Evolutionary conservation across 2,329 filamentous ascomycete species (phyloP).

Genomic region (Boeremia lycopersici): DNA sequence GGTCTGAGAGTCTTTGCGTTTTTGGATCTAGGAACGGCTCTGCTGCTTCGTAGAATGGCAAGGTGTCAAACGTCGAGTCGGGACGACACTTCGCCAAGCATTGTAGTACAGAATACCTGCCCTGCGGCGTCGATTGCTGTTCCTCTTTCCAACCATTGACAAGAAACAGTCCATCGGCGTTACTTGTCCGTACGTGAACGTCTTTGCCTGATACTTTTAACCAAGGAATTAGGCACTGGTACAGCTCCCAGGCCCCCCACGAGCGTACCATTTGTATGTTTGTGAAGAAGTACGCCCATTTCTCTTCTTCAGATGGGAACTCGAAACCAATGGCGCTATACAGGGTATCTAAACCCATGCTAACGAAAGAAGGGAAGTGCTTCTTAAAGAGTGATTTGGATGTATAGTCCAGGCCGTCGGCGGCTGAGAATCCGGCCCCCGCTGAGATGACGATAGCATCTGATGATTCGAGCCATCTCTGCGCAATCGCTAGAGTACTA

Average conservation of each 20-base stretch:
- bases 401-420: constrained; percentile 44
- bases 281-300: constrained; percentile 45
- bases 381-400: constrained; percentile 37
- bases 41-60: constrained; percentile 29
- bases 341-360: constrained; percentile 35
- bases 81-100: constrained; percentile 37
- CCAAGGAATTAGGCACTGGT: constrained; percentile 20
- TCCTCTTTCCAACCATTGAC: constrained; percentile 32
- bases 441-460: constrained; percentile 39
- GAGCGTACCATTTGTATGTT: constrained; percentile 35
- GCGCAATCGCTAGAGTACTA: constrained; percentile 7
- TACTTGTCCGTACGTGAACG: constrained; percentile 41
- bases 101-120: constrained; percentile 39
- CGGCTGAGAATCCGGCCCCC: constrained; percentile 46
- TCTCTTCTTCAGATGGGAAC: constrained; percentile 36
- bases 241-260: constrained; percentile 35
- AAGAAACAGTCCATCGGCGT: constrained; percentile 43
- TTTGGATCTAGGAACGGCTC: constrained; percentile 25
- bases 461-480: constrained; percentile 33
- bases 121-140: constrained; percentile 40
- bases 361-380: constrained; percentile 38
- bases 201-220: constrained; percentile 20
- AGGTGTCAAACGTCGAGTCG: constrained; percentile 32
- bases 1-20: constrained; percentile 29
- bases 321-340: constrained; percentile 46